These are phyloP conservation scores for Climacium dendroides DNA, from an alignment of 225 moss, liverwort and hornwort species.

Conservation along the genomic window DNA sequence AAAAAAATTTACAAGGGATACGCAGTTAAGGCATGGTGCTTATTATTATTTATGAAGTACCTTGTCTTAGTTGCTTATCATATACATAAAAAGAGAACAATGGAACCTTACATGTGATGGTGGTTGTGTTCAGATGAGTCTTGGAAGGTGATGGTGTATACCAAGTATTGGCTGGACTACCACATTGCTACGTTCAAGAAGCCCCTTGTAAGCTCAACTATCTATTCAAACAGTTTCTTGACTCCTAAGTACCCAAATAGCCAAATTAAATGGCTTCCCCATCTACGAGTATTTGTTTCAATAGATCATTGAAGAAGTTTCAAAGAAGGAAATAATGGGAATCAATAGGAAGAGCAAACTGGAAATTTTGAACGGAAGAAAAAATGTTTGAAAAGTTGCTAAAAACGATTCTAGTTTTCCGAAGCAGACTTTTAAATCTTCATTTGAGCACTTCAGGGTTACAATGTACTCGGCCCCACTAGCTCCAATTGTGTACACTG, in stretches of 20 bases:
- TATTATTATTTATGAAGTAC: too few relatives aligned
- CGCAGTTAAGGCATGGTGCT: background rate
- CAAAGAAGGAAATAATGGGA: background rate
- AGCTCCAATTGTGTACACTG: too few relatives aligned
- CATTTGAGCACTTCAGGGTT: background rate
- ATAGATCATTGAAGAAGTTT: background rate
- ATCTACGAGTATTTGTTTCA: background rate
- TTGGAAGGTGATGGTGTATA: slow-evolving; percentile 75
- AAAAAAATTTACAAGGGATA: too few relatives aligned
- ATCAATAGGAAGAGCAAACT: background rate
- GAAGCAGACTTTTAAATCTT: background rate
- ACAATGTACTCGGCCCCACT: too few relatives aligned
- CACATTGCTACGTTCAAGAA: slow-evolving; percentile 86
- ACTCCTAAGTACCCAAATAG: background rate
- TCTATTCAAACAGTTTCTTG: background rate
- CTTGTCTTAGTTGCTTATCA: background rate
- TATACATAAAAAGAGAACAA: background rate
- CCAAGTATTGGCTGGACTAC: slow-evolving; percentile 93
- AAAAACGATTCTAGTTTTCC: background rate
- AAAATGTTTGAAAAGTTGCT: background rate
- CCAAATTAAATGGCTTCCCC: background rate
- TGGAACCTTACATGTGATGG: background rate
- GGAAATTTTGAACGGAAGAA: background rate
- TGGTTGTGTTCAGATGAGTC: slow-evolving; percentile 44
- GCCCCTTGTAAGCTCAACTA: slow-evolving; percentile 43